phyloP scores from a whole-genome alignment of 306 rosid genomes.

The Argentina anserina region DNA sequence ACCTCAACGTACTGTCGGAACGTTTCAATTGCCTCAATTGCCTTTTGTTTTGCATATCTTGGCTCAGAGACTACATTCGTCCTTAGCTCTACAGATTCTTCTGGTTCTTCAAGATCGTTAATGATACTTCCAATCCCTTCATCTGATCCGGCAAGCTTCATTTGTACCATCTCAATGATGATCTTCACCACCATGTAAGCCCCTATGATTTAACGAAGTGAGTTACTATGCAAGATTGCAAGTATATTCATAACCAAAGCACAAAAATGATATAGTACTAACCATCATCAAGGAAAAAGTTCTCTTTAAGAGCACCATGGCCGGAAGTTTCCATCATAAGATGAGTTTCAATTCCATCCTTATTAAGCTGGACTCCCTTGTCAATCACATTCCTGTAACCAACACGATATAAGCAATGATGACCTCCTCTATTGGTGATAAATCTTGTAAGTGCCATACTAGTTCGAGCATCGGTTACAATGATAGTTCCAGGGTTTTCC shows the following conservation, averaged over 20 bases:
- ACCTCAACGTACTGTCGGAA: constrained; percentile 72
- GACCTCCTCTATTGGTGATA: constrained; percentile 61
- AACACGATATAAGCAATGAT: constrained; percentile 77
- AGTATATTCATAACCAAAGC: constrained; percentile 1
- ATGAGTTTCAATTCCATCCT: constrained; percentile 66
- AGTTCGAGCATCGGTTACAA: constrained; percentile 83
- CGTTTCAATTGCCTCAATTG: constrained; percentile 52
- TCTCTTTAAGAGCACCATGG: constrained; percentile 89
- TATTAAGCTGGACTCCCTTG: constrained; percentile 67
- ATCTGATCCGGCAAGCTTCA: constrained; percentile 75
- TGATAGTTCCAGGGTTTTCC: constrained; percentile 70
- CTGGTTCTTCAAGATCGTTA: constrained; percentile 73
- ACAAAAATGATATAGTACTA: constrained; percentile 14
- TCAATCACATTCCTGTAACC: constrained; percentile 88
- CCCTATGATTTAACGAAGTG: constrained; percentile 29
- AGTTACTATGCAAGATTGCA: neutral
- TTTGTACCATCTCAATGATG: constrained; percentile 78
- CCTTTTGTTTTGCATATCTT: constrained; percentile 67
- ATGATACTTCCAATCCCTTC: constrained; percentile 83
- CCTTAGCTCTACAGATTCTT: constrained; percentile 64
- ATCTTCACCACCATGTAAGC: constrained; percentile 89
- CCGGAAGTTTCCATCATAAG: constrained; percentile 96
- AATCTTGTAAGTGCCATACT: constrained; percentile 70
- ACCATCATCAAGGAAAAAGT: constrained; percentile 92
- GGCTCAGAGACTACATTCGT: constrained; percentile 65